Percentiles rank a stretch among this genome's conserved stretches.
Evolutionary conservation across 2,329 filamentous ascomycete genomes (phyloP).

Genomic region (Botrytis paeoniae): DNA sequence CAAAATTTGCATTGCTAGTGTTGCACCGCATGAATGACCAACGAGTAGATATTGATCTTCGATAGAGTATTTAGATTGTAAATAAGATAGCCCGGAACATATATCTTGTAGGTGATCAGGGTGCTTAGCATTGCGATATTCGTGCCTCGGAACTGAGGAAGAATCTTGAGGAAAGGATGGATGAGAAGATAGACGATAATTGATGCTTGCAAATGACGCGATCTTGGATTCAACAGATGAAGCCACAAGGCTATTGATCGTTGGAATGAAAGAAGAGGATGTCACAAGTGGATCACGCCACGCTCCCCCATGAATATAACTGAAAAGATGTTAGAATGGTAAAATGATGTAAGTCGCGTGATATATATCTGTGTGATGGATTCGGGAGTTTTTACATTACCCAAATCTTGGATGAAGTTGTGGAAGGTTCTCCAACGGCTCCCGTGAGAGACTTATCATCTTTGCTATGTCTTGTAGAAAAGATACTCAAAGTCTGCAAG

Average conservation of each 20-base stretch:
- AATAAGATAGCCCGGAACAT: constrained; percentile 47
- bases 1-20: constrained; percentile 54
- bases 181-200: constrained; percentile 61
- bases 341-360: not conserved
- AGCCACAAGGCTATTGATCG: constrained; percentile 44
- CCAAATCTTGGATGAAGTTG: constrained; percentile 8
- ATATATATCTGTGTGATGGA: not conserved
- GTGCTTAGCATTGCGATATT: constrained; percentile 49
- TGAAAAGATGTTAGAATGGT: constrained; percentile 13
- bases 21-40: constrained; percentile 63
- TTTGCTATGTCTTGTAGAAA: not conserved
- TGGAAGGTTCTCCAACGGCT: not conserved
- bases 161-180: constrained; percentile 46
- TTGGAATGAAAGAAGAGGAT: constrained; percentile 46
- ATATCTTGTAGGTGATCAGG: constrained; percentile 61
- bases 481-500: constrained; percentile 16
- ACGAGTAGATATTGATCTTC: constrained; percentile 51
- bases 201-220: constrained; percentile 62
- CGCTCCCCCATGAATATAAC: constrained; percentile 56
- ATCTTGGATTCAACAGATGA: constrained; percentile 39
- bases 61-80: constrained; percentile 48
- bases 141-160: constrained; percentile 21
- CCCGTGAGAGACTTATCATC: not conserved
- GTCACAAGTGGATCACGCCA: constrained; percentile 58
- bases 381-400: constrained; percentile 8